Base-by-base conservation (phyloP, 2,329 filamentous ascomycete genomes). In the Arthrobotrys conoides region DNA sequence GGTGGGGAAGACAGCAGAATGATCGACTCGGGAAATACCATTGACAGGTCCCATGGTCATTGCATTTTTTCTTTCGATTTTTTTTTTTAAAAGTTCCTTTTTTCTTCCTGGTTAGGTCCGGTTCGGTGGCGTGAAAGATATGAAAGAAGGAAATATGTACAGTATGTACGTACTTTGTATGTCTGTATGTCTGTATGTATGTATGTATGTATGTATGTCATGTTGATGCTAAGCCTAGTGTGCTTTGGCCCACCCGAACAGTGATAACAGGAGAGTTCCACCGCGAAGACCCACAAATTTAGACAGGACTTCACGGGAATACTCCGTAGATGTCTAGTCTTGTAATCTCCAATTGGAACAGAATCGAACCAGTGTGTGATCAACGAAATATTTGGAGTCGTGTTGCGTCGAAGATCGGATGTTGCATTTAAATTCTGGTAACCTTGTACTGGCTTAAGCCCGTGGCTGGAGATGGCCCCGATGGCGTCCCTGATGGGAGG, bases 401-500 rank as follows among this genome's bases (percentile, higher is more conserved):
- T 65, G 72, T 76, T 76, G 72, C 41, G 65, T 51, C 48, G 53
- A 49, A 20, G 24, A 48, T 41, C 27, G 30, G 53, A 61, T 70
- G 72, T 76, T 76, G 72, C 41, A 76, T 65, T 70, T 65, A 66
- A 65, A 69, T 27, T 46, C 68, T 33, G 33, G 49, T 33, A 38
- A 44, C 33, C 49, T 66, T 49, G 59, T 24, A 44, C 41, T 36
- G 72, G 65, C 59, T 59, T 70, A 57, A 69, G 61, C 44, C 64
- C 64, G 57, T 68, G 71, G 71, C 71, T 75, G 71, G 44, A 75
- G 44, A 30, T 41, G 48, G 48, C 48, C 18, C 14, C 51, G 22
- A 55, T 55, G 24, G 24, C 22, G 51, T 9, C 20, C 20, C 18
- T n/a, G 12, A 20, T 24, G 48, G 20, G 53, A 61, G 48, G 20